These are phyloP conservation scores for Arthrobotrys sphaeroides DNA, from an alignment of 2,329 filamentous ascomycete genomes.

Conservation along the genomic window DNA sequence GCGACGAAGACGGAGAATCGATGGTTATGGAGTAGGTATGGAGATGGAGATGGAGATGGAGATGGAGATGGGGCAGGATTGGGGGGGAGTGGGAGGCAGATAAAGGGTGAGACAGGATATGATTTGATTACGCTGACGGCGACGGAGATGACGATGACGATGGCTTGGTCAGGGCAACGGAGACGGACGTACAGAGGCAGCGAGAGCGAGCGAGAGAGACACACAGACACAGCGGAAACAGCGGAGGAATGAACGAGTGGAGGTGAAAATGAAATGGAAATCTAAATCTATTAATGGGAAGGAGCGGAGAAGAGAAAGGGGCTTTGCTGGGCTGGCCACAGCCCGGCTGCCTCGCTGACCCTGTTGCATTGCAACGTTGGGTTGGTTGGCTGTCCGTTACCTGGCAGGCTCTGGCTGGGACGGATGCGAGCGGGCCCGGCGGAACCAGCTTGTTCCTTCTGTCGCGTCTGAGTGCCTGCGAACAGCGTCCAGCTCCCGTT, in stretches of 20 bases:
- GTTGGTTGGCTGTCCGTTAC: too few relatives aligned
- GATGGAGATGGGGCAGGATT: neutral
- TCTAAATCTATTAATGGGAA: neutral
- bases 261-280: neutral
- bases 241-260: neutral
- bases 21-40: too few relatives aligned
- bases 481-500: conserved; percentile 5
- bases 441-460: neutral
- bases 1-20: too few relatives aligned
- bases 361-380: too few relatives aligned
- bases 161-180: neutral
- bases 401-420: neutral
- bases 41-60: neutral
- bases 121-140: neutral
- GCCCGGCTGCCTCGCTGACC: neutral
- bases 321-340: neutral
- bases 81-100: neutral
- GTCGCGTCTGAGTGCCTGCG: conserved; percentile 14
- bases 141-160: neutral
- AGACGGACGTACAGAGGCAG: too few relatives aligned
- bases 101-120: too few relatives aligned
- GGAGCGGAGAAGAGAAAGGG: neutral
- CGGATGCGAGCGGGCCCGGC: conserved; percentile 33
- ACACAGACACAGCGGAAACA: too few relatives aligned
- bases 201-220: neutral